Evolutionary conservation across 2,329 filamentous ascomycete species (phyloP), one percentile per base, ranked within the genome.

Genomic region (Monilinia laxa): DNA sequence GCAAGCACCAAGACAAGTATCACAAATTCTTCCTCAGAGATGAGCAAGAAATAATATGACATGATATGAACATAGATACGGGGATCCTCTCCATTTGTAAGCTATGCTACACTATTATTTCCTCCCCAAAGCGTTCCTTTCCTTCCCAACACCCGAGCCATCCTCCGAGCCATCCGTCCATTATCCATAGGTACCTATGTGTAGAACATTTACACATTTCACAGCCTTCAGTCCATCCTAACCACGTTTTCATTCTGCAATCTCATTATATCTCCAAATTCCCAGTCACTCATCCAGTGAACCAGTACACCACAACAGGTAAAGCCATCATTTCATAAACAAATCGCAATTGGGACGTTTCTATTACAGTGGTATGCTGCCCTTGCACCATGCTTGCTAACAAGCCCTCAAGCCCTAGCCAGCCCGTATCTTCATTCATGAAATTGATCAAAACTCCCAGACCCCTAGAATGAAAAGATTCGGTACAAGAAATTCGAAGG

Each of bases 331-430:
- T 68, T 52, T 47, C 56, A 57, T 69, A 65, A 64, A 58, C 53
- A 63, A 52, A 51, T 62, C 45, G 45, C 66, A 69, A 68, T 68
- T 64, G 63, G 69, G 71, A 66, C 69, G 71, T 70, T 52, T 75
- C 71, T 74, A 75, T 72, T 74, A 74, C 72, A 73, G 68, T 71
- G 64, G 66, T 64, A 68, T 69, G 60, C 69, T 62, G 58, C 59
- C 25, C 64, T 66, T 65, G 45, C 58, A 62, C 58, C 58, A 62
- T 62, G 58, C 58, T 51, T 62, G 47, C 47, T 51, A 62, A 72
- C 70, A 72, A 71, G 69, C 45, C 45, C 20, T 51, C n/a, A 25
- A 25, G 49, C 57, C 57, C 57, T 49, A 60, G 42, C 57, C 57
- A 49, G 45, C n/a, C 47, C 45, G 16, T 62, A 62, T 51, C 58